A percentile compares a stretch with the other conserved stretches of the same genome.
Conservation (phyloP, 805 yeast species). For the Lipomyces orientalis region DNA sequence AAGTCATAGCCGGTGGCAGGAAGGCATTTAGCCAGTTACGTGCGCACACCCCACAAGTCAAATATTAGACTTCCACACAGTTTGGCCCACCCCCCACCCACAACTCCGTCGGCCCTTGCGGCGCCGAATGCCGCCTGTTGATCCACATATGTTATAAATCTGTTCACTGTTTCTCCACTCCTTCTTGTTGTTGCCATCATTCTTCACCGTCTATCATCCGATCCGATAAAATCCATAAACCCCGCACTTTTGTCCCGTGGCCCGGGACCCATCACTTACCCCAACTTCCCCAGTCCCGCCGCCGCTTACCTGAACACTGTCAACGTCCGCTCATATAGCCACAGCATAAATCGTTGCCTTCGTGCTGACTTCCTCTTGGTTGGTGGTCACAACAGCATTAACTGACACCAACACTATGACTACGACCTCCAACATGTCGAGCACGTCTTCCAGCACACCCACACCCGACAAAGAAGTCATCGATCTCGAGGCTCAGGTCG, state of each 20-base stretch:
- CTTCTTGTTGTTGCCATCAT: not conserved
- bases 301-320: not conserved
- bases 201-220: not conserved
- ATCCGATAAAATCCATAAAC: too few species aligned
- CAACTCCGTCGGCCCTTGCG: not conserved
- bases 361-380: constrained; percentile 1
- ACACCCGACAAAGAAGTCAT: constrained; percentile 18
- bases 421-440: not conserved
- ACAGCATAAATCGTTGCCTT: not conserved
- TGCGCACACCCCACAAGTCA: not conserved
- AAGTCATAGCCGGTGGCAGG: too few species aligned
- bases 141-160: not conserved
- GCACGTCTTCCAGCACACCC: not conserved
- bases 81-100: not conserved
- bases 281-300: not conserved
- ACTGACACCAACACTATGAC: not conserved
- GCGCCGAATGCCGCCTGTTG: not conserved
- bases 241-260: too few species aligned
- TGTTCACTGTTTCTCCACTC: not conserved
- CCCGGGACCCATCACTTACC: too few species aligned
- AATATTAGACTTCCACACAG: too few species aligned
- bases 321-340: not conserved
- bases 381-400: constrained; percentile 4
- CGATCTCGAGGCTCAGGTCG: constrained; percentile 20
- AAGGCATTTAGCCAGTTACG: too few species aligned